A percentile compares a stretch with the other conserved stretches of the same genome.
phyloP scores from a whole-genome alignment of 495 filamentous ascomycete genomes.

The Penicillium verhagenii region DNA sequence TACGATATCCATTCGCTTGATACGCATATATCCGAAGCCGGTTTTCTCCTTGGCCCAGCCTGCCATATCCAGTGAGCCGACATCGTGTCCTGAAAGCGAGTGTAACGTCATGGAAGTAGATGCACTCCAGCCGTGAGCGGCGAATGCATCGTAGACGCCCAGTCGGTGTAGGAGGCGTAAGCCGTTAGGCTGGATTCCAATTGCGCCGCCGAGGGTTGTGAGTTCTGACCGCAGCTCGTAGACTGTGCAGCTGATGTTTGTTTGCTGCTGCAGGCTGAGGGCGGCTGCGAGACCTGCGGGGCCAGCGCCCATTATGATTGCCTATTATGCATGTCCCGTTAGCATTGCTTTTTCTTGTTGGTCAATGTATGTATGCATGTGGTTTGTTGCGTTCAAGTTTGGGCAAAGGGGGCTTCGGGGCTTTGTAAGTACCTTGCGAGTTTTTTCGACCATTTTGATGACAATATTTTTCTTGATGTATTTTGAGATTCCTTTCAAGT shows the following conservation, averaged over 20 bases:
- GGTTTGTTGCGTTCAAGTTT: background rate
- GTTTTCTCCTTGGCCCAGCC: slow-evolving; percentile 21
- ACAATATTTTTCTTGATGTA: too few relatives aligned
- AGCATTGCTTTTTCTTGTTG: background rate
- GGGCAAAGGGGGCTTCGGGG: background rate
- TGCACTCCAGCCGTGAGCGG: slow-evolving; percentile 20
- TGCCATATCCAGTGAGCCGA: slow-evolving; percentile 22
- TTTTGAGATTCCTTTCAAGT: background rate
- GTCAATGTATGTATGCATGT: background rate
- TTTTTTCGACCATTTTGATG: background rate
- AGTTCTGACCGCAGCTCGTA: slow-evolving; percentile 35
- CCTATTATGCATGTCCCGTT: slow-evolving; percentile 6
- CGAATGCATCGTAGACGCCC: slow-evolving; percentile 29
- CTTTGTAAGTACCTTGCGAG: background rate
- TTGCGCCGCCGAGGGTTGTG: slow-evolving; percentile 44
- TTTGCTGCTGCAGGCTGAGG: slow-evolving; percentile 27
- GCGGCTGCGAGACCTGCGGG: slow-evolving; percentile 32
- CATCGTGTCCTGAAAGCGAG: slow-evolving; percentile 25
- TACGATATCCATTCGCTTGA: slow-evolving; percentile 30
- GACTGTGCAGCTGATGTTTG: slow-evolving; percentile 24
- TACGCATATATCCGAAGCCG: slow-evolving; percentile 36
- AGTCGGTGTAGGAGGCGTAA: slow-evolving; percentile 44
- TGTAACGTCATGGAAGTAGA: slow-evolving; percentile 28
- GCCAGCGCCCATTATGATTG: slow-evolving; percentile 59
- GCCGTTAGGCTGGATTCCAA: slow-evolving; percentile 50